Evolutionary conservation across 305 asterid genomes (phyloP).

Genomic region (Nicotiana rustica): DNA sequence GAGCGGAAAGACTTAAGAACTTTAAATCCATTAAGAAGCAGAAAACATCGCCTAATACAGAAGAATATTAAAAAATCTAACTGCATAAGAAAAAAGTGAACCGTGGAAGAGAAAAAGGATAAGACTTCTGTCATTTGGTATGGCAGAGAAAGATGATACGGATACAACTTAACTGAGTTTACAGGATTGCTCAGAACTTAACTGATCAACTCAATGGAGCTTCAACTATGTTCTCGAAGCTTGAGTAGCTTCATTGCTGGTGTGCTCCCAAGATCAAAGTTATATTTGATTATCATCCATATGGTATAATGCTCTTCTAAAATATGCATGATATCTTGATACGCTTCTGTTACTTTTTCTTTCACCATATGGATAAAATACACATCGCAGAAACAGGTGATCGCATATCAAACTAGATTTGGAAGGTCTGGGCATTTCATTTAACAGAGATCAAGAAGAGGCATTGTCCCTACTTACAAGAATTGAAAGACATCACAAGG

Average conservation of each 20-base stretch:
- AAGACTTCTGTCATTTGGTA: conserved; percentile 7
- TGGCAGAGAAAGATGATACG: background rate
- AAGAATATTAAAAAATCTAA: background rate
- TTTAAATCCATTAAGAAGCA: background rate
- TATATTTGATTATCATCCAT: conserved; percentile 19
- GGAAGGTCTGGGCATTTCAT: conserved; percentile 29
- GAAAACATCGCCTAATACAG: background rate
- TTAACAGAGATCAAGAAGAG: background rate
- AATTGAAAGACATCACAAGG: conserved; percentile 29
- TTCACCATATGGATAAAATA: conserved; percentile 19
- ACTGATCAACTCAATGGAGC: background rate
- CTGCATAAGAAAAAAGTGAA: background rate
- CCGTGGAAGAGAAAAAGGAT: background rate
- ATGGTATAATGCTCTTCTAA: background rate
- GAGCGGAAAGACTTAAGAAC: background rate
- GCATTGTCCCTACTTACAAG: conserved; percentile 1
- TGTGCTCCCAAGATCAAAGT: conserved; percentile 20
- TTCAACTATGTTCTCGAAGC: background rate
- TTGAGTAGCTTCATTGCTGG: conserved; percentile 12
- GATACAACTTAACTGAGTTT: background rate
- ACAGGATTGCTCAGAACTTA: background rate
- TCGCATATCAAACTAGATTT: conserved; percentile 24
- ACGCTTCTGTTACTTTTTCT: conserved; percentile 19
- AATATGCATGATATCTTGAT: background rate
- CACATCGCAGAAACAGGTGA: background rate